phyloP scores from a whole-genome alignment of 2,329 filamentous ascomycete genomes.

The Cryphonectria nitschkei region DNA sequence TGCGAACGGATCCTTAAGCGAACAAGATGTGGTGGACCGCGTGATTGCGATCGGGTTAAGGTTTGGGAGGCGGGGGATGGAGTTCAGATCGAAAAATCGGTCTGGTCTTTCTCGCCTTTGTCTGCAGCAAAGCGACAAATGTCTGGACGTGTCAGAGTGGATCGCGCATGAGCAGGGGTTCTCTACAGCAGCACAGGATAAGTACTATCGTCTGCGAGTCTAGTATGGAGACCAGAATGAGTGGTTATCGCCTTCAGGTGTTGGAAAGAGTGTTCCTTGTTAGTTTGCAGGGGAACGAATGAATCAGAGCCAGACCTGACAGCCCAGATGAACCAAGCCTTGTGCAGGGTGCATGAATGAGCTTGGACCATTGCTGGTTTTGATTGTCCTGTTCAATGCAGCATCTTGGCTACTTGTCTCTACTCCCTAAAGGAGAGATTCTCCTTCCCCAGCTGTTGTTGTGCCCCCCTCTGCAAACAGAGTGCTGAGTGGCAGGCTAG shows the following conservation, averaged over 20 bases:
- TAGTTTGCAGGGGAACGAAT: not conserved
- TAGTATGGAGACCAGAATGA: not conserved
- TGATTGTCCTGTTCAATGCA: not conserved
- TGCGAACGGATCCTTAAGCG: not conserved
- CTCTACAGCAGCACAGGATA: not conserved
- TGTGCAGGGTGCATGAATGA: not conserved
- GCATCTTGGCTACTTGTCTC: not conserved
- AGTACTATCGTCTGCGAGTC: not conserved
- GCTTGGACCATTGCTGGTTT: not conserved
- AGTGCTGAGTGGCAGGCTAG: not conserved
- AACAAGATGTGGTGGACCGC: conserved; percentile 1
- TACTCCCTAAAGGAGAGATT: not conserved
- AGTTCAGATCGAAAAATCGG: conserved; percentile 6
- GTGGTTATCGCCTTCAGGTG: not conserved
- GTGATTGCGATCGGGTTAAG: conserved; percentile 16
- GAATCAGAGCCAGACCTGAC: not conserved
- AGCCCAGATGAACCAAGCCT: not conserved
- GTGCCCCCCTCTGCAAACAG: not conserved
- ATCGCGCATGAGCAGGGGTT: conserved; percentile 7
- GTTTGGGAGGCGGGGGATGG: conserved; percentile 7
- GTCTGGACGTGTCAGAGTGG: conserved; percentile 12
- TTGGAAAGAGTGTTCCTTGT: not conserved
- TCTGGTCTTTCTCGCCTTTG: conserved; percentile 6
- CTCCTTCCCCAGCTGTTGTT: not conserved
- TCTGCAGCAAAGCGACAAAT: conserved; percentile 6